Base-by-base conservation (phyloP, 805 yeast genomes). In the Wickerhamomyces subpelliculosus region DNA sequence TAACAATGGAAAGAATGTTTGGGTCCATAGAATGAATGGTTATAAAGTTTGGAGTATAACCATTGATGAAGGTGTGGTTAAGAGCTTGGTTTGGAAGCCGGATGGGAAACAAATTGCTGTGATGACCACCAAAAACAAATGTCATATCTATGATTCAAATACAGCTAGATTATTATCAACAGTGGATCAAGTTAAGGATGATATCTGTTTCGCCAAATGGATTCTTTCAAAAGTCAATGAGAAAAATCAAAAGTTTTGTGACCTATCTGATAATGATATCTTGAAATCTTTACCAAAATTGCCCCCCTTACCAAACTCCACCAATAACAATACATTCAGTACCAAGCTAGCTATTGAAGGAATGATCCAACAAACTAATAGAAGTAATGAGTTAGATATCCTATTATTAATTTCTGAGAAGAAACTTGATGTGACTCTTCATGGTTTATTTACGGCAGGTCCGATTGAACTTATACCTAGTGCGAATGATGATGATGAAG, bases 11-110 rank as follows among this genome's bases (percentile, higher is more conserved):
- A 49, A 60, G 49, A 41, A 63, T 39, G 54, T 78, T 5, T 65
- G 75, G 62, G 67, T 78, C 9, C 74, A 70, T 45, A 67, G 85
- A 34, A 55, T 68, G 30, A 72, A 69, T 41, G 81, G 80, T 1
- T 72, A 70, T 42, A 47, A 72, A 17, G 72, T 76, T 5, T 76
- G 75, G 65, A 65, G 75, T 13, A 57, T 70, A 21, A 62, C 64
- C 33, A 57, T 65, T 36, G 55, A 56, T 4, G 39, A 41, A 3
- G 44, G 43, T 1, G 25, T 36, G 22, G 33, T 35, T 11, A 45
- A 39, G 25, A 26, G 34, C 10, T 26, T 55, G 5, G 36, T 43
- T 2, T 70, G 73, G 72, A 48, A 60, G 25, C 54, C 55, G 5
- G 66, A 65, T 43, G 72, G 73, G 4, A 58, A 58, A 30, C 62